Evolutionary conservation across 805 yeast genomes (phyloP).

Genomic region (Candida berthetii): DNA sequence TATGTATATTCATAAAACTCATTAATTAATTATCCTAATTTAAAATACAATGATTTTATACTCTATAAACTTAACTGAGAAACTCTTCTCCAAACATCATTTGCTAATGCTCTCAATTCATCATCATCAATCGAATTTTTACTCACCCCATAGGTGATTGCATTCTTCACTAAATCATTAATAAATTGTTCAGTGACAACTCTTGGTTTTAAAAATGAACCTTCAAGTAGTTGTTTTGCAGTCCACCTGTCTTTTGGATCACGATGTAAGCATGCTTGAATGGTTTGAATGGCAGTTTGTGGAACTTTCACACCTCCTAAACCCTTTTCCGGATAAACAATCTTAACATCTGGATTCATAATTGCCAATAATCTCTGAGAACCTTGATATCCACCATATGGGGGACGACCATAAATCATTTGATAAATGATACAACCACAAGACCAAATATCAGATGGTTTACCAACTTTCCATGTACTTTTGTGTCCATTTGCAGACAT

Average conservation of each 20-base stretch:
- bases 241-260: slow-evolving; percentile 67
- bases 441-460: slow-evolving; percentile 96
- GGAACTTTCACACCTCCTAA: slow-evolving; percentile 63
- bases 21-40: no score
- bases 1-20: no score
- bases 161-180: slow-evolving; percentile 66
- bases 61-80: slow-evolving; percentile 5
- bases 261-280: slow-evolving; percentile 64
- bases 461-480: slow-evolving; percentile 69
- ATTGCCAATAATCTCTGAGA: slow-evolving; percentile 77
- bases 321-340: slow-evolving; percentile 59
- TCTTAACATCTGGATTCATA: slow-evolving; percentile 74
- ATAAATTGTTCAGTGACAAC: slow-evolving; percentile 62
- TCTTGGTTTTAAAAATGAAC: slow-evolving; percentile 71
- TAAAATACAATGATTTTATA: background rate
- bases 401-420: slow-evolving; percentile 91
- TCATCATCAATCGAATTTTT: slow-evolving; percentile 34
- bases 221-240: slow-evolving; percentile 49
- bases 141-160: slow-evolving; percentile 66
- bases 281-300: slow-evolving; percentile 58
- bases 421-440: slow-evolving; percentile 95
- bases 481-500: slow-evolving; percentile 10
- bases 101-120: slow-evolving; percentile 41
- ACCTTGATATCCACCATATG: slow-evolving; percentile 76
- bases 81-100: slow-evolving; percentile 54